Percentiles rank a stretch among this genome's conserved stretches.
Evolutionary conservation across 225 moss, liverwort and hornwort species (phyloP).

Genomic region (Polytrichum commune): DNA sequence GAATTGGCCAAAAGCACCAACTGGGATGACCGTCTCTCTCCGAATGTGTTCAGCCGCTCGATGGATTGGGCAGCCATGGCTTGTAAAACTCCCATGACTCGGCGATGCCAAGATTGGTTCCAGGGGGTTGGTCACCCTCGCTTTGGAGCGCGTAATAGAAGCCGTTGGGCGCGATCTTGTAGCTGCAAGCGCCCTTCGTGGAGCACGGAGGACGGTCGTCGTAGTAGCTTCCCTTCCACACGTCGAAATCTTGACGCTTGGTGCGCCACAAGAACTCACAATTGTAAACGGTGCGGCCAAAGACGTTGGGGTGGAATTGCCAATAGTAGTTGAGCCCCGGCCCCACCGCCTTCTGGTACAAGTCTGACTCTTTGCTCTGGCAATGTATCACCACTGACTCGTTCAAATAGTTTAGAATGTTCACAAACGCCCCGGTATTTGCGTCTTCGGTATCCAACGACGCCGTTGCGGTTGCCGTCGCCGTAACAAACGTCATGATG

Average conservation of each 20-base stretch:
- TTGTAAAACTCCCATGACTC: conserved; percentile 33
- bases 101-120: neutral
- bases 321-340: conserved; percentile 26
- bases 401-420: conserved; percentile 28
- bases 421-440: conserved; percentile 22
- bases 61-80: conserved; percentile 25
- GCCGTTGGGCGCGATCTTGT: conserved; percentile 18
- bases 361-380: conserved; percentile 32
- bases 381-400: conserved; percentile 27
- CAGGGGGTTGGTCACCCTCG: neutral
- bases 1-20: too few species aligned
- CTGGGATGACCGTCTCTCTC: too few species aligned
- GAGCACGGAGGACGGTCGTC: conserved; percentile 27
- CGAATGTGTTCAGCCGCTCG: too few species aligned
- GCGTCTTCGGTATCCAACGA: too few species aligned
- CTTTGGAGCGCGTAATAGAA: conserved; percentile 18
- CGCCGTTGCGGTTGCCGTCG: too few species aligned
- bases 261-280: conserved; percentile 30
- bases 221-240: conserved; percentile 44
- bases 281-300: conserved; percentile 31
- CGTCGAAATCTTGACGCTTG: conserved; percentile 29
- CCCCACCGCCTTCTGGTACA: conserved; percentile 16
- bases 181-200: conserved; percentile 24
- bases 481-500: too few species aligned
- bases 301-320: conserved; percentile 43